These are phyloP conservation scores for Echinosophora koreensis DNA, from an alignment of 306 rosid genomes.

Conservation along the genomic window DNA sequence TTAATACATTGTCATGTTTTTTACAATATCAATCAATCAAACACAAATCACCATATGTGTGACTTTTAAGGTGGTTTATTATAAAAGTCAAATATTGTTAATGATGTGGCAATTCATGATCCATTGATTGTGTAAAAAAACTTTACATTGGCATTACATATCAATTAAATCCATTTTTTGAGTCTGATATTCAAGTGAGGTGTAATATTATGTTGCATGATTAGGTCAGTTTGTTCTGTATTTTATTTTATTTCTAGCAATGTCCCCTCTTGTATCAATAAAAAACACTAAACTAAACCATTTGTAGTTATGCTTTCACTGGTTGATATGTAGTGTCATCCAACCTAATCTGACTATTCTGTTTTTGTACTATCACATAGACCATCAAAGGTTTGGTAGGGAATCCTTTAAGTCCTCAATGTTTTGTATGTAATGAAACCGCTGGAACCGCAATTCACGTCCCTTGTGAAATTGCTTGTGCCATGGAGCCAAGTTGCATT, in stretches of 20 bases:
- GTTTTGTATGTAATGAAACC: constrained; percentile 13
- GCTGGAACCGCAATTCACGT: not conserved
- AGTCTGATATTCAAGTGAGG: constrained; percentile 24
- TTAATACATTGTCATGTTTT: too few relatives aligned
- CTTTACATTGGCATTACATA: too few relatives aligned
- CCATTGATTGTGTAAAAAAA: too few relatives aligned
- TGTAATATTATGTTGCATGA: constrained; percentile 23
- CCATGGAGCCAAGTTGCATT: constrained; percentile 29
- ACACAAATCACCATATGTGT: too few relatives aligned
- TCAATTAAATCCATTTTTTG: not conserved
- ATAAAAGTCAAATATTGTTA: too few relatives aligned
- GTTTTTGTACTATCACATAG: constrained; percentile 17
- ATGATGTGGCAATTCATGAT: too few relatives aligned
- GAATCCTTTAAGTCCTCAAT: constrained; percentile 5
- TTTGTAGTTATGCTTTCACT: constrained; percentile 16
- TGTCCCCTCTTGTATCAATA: not conserved
- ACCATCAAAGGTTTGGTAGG: constrained; percentile 28
- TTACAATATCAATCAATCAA: too few relatives aligned
- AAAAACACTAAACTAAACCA: not conserved
- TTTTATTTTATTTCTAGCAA: constrained; percentile 6
- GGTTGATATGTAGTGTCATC: not conserved
- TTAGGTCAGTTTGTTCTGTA: constrained; percentile 12
- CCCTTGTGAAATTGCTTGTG: constrained; percentile 20
- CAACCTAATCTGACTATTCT: not conserved
- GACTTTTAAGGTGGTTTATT: too few relatives aligned